Conservation (phyloP, 164 flowering plant genomes). For the Warburgia ugandensis region DNA sequence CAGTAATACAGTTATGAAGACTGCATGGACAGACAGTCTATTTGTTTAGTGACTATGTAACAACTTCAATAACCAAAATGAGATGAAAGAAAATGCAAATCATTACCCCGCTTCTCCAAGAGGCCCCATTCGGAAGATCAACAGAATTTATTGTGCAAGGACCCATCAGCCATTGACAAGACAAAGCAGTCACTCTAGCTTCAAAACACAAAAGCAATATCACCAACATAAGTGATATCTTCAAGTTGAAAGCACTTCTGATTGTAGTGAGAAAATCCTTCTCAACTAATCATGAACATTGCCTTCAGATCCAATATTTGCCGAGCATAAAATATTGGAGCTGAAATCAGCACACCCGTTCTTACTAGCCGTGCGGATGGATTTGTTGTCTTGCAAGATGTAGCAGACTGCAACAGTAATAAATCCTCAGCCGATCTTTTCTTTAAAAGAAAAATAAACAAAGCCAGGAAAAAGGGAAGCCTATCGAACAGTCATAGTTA, state of each 20-base stretch:
- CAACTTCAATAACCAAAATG: not conserved
- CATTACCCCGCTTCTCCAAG: constrained; percentile 68
- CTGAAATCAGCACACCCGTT: too few species aligned
- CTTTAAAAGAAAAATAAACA: too few species aligned
- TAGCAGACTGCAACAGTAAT: too few species aligned
- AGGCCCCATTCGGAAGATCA: constrained; percentile 66
- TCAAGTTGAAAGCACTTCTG: not conserved
- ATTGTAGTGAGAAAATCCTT: too few species aligned
- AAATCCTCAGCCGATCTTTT: too few species aligned
- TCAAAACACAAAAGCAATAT: constrained; percentile 16
- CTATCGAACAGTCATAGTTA: too few species aligned
- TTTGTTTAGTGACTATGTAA: not conserved
- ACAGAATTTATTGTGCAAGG: constrained; percentile 60
- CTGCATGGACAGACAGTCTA: not conserved
- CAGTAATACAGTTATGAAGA: not conserved
- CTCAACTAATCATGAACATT: too few species aligned
- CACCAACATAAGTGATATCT: not conserved
- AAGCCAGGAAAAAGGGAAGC: too few species aligned
- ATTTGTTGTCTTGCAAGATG: too few species aligned
- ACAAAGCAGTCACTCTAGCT: constrained; percentile 87
- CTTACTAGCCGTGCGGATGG: too few species aligned
- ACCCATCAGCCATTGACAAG: constrained; percentile 98
- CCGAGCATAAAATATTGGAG: too few species aligned
- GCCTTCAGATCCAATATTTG: too few species aligned
- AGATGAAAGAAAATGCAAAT: not conserved